phyloP scores from a whole-genome alignment of 1,284 basidiomycete genomes.

The Termitomyces sp. region DNA sequence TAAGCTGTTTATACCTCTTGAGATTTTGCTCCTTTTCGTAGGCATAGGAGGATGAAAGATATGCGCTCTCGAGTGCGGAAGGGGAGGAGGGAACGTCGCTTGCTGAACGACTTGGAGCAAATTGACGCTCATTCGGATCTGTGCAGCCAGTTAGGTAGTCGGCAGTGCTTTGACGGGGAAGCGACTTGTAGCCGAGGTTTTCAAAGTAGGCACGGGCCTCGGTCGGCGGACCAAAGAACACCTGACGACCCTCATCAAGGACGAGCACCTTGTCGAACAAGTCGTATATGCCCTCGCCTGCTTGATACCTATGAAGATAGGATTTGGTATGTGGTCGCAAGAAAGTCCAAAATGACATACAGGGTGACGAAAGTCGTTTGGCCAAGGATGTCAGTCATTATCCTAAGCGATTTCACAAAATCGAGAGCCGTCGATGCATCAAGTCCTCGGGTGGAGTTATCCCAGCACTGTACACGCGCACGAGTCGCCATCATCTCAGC shows the following conservation, averaged over 20 bases:
- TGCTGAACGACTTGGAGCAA: conserved; percentile 64
- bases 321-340: not conserved
- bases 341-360: conserved; percentile 34
- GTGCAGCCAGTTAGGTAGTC: conserved; percentile 82
- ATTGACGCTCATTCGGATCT: conserved; percentile 83
- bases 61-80: conserved; percentile 68
- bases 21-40: conserved; percentile 46
- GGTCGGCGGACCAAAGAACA: conserved; percentile 72
- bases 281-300: conserved; percentile 72
- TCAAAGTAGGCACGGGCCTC: conserved; percentile 79
- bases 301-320: conserved; percentile 61
- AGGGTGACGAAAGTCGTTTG: conserved; percentile 77
- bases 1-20: conserved; percentile 59
- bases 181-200: conserved; percentile 67
- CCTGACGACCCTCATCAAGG: conserved; percentile 78
- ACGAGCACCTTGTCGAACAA: conserved; percentile 80
- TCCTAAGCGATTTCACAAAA: conserved; percentile 67
- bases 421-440: conserved; percentile 85
- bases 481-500: conserved; percentile 82
- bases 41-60: conserved; percentile 50
- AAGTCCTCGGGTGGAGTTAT: conserved; percentile 81
- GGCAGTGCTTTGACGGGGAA: conserved; percentile 68
- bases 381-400: conserved; percentile 73
- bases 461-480: conserved; percentile 76
- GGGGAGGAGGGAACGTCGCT: conserved; percentile 70